phyloP scores from a whole-genome alignment of 2,329 filamentous ascomycete species.

The Chalaropsis thielavioides region DNA sequence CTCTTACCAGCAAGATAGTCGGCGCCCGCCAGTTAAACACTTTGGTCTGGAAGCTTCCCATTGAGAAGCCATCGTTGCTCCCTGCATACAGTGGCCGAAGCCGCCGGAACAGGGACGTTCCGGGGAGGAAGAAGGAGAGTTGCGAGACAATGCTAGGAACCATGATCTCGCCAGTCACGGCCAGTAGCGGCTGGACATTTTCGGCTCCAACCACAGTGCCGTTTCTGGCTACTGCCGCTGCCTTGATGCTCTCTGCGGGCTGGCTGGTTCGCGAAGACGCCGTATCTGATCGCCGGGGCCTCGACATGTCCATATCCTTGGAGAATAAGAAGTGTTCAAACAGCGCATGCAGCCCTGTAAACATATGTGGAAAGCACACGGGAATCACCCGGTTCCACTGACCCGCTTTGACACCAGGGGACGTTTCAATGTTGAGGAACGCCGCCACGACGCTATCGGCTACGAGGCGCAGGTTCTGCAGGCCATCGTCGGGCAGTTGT shows the following conservation, averaged over 20 bases:
- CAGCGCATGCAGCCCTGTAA: slow-evolving; percentile 50
- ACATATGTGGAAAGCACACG: slow-evolving; percentile 48
- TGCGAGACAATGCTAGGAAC: slow-evolving; percentile 51
- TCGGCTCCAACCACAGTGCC: slow-evolving; percentile 17
- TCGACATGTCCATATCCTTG: slow-evolving; percentile 53
- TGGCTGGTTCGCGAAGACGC: not conserved
- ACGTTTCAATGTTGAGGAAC: slow-evolving; percentile 50
- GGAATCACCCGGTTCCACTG: slow-evolving; percentile 48
- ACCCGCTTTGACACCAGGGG: slow-evolving; percentile 46
- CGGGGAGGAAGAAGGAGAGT: slow-evolving; percentile 57
- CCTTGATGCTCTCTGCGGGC: not conserved
- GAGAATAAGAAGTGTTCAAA: slow-evolving; percentile 67
- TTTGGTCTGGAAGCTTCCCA: slow-evolving; percentile 60
- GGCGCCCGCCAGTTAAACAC: slow-evolving; percentile 67
- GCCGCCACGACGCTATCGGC: slow-evolving; percentile 52
- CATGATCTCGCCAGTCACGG: slow-evolving; percentile 45
- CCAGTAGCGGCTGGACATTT: slow-evolving; percentile 35
- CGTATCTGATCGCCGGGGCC: slow-evolving; percentile 22
- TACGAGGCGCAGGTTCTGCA: slow-evolving; percentile 44
- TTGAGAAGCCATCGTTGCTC: slow-evolving; percentile 56
- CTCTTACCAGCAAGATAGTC: slow-evolving; percentile 55
- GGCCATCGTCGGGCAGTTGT: slow-evolving; percentile 35
- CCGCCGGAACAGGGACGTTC: slow-evolving; percentile 47
- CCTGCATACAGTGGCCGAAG: slow-evolving; percentile 57
- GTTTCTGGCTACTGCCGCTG: not conserved